Conservation (phyloP, 805 yeast species). For the Candida insectalens region DNA sequence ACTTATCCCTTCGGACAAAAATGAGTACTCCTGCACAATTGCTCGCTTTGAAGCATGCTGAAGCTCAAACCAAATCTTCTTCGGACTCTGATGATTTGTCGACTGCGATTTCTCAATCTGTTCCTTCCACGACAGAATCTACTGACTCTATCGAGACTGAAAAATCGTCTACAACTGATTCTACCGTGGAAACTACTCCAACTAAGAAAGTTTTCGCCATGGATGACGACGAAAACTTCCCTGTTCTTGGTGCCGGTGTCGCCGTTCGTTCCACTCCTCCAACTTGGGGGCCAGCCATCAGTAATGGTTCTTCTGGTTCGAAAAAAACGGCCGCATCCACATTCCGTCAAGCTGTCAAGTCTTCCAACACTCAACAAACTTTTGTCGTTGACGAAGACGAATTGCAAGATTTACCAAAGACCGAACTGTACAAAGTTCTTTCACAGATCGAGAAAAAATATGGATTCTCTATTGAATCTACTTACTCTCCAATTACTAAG, state of each 20-base stretch:
- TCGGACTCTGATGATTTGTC: constrained; percentile 10
- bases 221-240: constrained; percentile 46
- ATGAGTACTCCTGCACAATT: constrained; percentile 35
- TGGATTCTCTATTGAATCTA: constrained; percentile 69
- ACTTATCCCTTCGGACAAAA: no score
- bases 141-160: no score
- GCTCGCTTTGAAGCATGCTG: constrained; percentile 27
- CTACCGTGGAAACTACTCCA: constrained; percentile 1
- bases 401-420: constrained; percentile 52
- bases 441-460: constrained; percentile 49
- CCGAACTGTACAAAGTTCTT: constrained; percentile 62
- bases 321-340: constrained; percentile 15
- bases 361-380: constrained; percentile 65
- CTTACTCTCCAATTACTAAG: constrained; percentile 64
- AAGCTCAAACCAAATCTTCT: constrained; percentile 8
- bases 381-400: constrained; percentile 65
- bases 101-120: constrained; percentile 8
- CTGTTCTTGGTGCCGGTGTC: constrained; percentile 49
- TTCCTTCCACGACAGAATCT: constrained; percentile 5
- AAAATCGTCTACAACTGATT: no score
- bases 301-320: constrained; percentile 9
- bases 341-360: constrained; percentile 34
- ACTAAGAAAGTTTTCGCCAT: constrained; percentile 27
- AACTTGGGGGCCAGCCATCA: constrained; percentile 23
- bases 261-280: constrained; percentile 19